A percentile compares a stretch with the other conserved stretches of the same genome.
phyloP scores from a whole-genome alignment of 257 asterid species.

The Solanum chmielewskii region DNA sequence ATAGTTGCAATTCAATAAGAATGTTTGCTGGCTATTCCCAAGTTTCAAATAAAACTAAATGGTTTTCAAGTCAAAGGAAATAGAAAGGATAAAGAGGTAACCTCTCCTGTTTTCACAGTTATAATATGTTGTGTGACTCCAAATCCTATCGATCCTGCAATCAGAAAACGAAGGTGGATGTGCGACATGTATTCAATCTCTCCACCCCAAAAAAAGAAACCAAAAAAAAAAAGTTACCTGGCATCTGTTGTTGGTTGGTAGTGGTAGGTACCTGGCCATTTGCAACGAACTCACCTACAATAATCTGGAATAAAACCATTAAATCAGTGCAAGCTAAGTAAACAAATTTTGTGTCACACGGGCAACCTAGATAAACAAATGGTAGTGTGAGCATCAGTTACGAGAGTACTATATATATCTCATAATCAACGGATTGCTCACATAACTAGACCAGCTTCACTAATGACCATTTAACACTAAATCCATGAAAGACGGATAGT shows the following conservation, averaged over 20 bases:
- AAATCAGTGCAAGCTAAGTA: background rate
- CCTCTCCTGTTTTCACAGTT: background rate
- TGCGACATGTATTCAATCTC: background rate
- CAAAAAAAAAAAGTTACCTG: background rate
- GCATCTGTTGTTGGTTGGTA: background rate
- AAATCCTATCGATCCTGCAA: background rate
- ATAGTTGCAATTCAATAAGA: too few relatives aligned
- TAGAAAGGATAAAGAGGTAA: background rate
- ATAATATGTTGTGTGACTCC: background rate
- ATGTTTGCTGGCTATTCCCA: background rate
- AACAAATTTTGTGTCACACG: background rate
- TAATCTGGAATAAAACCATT: background rate
- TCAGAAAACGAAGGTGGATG: background rate
- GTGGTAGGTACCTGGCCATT: background rate
- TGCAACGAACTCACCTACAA: background rate
- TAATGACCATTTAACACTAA: background rate
- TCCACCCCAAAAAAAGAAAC: background rate
- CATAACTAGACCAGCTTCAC: background rate
- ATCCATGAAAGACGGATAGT: background rate
- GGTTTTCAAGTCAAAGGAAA: background rate
- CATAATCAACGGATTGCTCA: background rate
- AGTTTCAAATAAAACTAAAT: background rate
- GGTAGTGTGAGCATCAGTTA: background rate
- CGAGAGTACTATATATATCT: background rate
- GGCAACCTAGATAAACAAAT: background rate